Evolutionary conservation across 345 rosid species (phyloP), one percentile per base, ranked within the genome.

Genomic region (Luvunga scandens): DNA sequence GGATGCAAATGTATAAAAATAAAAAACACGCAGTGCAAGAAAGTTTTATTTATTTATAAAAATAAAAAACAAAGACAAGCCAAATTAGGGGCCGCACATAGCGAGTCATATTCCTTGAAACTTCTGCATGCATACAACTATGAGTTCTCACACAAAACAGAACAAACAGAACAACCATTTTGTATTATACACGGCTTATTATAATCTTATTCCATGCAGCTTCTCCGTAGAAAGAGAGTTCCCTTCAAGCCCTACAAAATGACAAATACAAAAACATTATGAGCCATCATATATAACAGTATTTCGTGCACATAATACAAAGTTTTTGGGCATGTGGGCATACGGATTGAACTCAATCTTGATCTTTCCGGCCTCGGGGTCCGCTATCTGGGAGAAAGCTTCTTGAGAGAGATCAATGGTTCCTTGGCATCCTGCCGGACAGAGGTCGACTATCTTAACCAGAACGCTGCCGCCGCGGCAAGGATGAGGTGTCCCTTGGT

Each of bases 351-450:
- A 81, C 48, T 81, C 80, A 48, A 84, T 78, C 30, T 67, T 42
- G 70, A 89, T 62, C 31, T 73, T 84, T 28, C 91, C 91, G 63
- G 90, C 87, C 12, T 75, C 75, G 24, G 82, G 75, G 62, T 89
- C 22, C 24, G 85, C 87, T 4, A 84, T 86, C 42, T 25, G 69
- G 53, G 81, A 8, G 82, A 84, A 84, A 66, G 89, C 89, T 56
- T 84, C 75, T 9, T 5, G 9, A 0, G 89, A 84, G 61, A 86
- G 84, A 39, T 80, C 85, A 14, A 86, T 24, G 33, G 81, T 81
- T 0, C 78, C 75, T 5, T 13, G 75, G 75, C 87, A 86, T 27
- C 36, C 73, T 25, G 73, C 4, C 7, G 73, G 75, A 30, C 79
- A 76, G 27, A 25, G 61, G 24, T 76, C 79, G 5, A 66, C 72